These are phyloP conservation scores for Colletotrichum trifolii DNA, from an alignment of 2,329 filamentous ascomycete species.

Conservation along the genomic window DNA sequence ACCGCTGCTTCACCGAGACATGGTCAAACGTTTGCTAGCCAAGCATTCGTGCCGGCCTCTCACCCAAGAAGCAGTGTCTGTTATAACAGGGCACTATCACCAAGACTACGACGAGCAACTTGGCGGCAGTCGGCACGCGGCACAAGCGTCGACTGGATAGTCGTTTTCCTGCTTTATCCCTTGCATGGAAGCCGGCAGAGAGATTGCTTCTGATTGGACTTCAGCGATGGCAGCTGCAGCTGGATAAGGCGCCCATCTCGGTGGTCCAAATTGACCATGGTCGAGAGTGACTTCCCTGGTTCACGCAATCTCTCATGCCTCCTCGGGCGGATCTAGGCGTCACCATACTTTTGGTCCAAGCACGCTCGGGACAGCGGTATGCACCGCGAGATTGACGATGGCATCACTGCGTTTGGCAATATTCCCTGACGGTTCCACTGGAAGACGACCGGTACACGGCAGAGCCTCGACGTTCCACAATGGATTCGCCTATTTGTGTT, in stretches of 20 bases:
- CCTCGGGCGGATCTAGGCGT: too few relatives aligned
- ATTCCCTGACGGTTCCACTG: too few relatives aligned
- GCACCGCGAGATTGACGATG: too few relatives aligned
- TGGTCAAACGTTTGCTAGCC: background rate
- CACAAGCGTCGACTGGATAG: background rate
- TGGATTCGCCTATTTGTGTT: too few relatives aligned
- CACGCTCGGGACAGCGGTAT: too few relatives aligned
- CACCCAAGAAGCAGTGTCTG: background rate
- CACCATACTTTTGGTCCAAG: too few relatives aligned
- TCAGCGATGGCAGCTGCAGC: background rate
- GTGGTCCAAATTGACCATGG: too few relatives aligned
- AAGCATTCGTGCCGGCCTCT: conserved; percentile 4
- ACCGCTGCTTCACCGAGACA: conserved; percentile 31
- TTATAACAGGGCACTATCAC: background rate
- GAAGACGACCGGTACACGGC: too few relatives aligned
- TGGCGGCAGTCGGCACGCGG: conserved; percentile 5
- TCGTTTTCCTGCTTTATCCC: conserved; percentile 14
- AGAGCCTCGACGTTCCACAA: too few relatives aligned
- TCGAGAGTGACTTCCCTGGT: too few relatives aligned
- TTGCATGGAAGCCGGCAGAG: conserved; percentile 25
- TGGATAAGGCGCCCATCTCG: conserved; percentile 1
- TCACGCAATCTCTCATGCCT: too few relatives aligned
- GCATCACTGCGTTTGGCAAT: too few relatives aligned
- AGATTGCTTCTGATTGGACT: conserved; percentile 3
- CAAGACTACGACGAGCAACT: conserved; percentile 1